Base-by-base conservation (phyloP, 345 rosid genomes). In the Microcos paniculata region DNA sequence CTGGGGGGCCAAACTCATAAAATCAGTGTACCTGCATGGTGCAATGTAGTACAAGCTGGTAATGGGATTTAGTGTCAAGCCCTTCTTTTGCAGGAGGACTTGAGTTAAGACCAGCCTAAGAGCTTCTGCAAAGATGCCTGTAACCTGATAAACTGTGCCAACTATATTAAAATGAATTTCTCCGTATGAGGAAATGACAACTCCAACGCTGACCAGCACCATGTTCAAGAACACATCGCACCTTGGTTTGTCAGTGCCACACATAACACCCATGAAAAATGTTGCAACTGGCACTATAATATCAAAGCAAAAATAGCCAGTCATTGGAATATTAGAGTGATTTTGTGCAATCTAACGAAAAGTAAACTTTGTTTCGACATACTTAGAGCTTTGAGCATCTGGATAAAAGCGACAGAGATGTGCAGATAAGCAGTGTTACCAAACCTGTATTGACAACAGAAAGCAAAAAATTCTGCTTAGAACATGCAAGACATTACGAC, bases 231-330 rank as follows among this genome's bases (percentile, higher is more conserved):
- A 95, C 80, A 90, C 92, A 45, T 91, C 95, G 38, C 96, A 91
- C 88, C 99, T 90, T 77, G 92, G 85, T 82, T 87, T 94, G 85
- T 93, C 97, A 76, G 92, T 96, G 85, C 96, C 97, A 13, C 98
- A 92, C 77, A 96, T 66, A 84, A 96, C 91, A 77, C 95, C 96
- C 89, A 91, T 86, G 78, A 85, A 70, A 74, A 91, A 94, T 73
- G 99, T 94, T 52, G 98, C 98, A 62, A 93, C 99, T 57, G 96
- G 97, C 98, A 94, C 98, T 94, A 94, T 75, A 83, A 90, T n/a
- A 81, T 67, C 16, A 72, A 86, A 58, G 78, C 38, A 78, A 62
- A 76, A 71, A 65, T 53, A 72, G 79, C 58, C 64, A 78, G 40
- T 55, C 40, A 79, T 51, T 61, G 70, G 43, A 58, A 70, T 63